Conservation (phyloP, 257 asterid species). For the Capsicum baccatum region DNA sequence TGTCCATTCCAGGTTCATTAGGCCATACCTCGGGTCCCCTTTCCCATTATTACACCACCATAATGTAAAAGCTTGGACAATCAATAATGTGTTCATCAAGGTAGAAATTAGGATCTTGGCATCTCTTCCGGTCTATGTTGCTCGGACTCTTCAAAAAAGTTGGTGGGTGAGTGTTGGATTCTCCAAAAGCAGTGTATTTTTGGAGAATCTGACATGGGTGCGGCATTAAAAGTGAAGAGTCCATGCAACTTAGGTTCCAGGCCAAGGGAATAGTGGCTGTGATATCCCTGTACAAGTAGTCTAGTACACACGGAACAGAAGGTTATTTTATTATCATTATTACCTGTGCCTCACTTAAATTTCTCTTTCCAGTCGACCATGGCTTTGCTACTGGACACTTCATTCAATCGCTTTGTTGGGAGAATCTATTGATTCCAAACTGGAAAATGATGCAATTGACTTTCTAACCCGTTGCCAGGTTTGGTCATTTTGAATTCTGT, state of each 20-base stretch:
- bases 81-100: not conserved
- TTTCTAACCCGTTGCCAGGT: slow-evolving; percentile 91
- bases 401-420: slow-evolving; percentile 87
- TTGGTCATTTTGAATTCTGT: slow-evolving; percentile 18
- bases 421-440: slow-evolving; percentile 61
- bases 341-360: not conserved
- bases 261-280: not conserved
- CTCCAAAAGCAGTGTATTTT: too few relatives aligned
- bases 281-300: not conserved
- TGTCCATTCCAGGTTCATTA: not conserved
- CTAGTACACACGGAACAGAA: not conserved
- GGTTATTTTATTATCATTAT: not conserved
- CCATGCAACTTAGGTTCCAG: not conserved
- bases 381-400: slow-evolving; percentile 96
- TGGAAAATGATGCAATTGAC: slow-evolving; percentile 63
- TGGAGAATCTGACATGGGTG: too few relatives aligned
- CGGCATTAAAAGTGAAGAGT: too few relatives aligned
- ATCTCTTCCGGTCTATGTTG: not conserved
- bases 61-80: not conserved
- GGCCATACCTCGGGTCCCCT: not conserved
- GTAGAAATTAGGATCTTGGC: not conserved
- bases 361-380: slow-evolving; percentile 78
- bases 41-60: slow-evolving; percentile 12
- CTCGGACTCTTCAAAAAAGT: too few relatives aligned
- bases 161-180: too few relatives aligned